Percentiles rank a stretch among this genome's conserved stretches.
These are phyloP conservation scores for Phialemonium atrogriseum DNA, from an alignment of 2,329 filamentous ascomycete genomes.

Conservation along the genomic window DNA sequence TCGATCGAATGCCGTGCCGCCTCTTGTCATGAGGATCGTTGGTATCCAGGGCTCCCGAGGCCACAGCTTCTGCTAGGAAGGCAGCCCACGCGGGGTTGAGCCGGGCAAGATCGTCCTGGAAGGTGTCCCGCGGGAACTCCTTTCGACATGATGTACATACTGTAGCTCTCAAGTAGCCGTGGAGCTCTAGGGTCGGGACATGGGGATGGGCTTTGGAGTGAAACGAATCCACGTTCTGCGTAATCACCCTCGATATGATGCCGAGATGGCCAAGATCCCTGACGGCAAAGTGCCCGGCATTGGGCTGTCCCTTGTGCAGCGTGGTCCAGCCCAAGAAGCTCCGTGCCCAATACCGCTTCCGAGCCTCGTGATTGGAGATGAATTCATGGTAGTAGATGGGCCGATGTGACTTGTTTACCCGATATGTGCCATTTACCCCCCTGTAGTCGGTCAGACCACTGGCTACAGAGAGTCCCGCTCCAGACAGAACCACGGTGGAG, in stretches of 20 bases:
- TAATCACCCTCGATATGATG: conserved; percentile 68
- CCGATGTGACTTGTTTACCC: conserved; percentile 79
- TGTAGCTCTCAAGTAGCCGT: conserved; percentile 78
- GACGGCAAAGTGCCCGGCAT: conserved; percentile 71
- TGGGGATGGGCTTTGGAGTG: conserved; percentile 69
- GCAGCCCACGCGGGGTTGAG: conserved; percentile 83
- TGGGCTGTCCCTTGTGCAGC: conserved; percentile 69
- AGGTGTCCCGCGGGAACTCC: conserved; percentile 61
- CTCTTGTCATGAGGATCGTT: conserved; percentile 65
- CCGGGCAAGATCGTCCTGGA: conserved; percentile 66
- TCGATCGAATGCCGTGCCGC: conserved; percentile 66
- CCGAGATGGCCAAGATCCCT: conserved; percentile 64
- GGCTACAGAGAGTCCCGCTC: conserved; percentile 87
- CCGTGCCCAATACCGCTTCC: conserved; percentile 92
- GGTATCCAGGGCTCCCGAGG: conserved; percentile 66
- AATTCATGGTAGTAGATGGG: conserved; percentile 96
- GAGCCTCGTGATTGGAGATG: conserved; percentile 66
- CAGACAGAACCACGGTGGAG: conserved; percentile 51
- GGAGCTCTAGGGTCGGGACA: conserved; percentile 72
- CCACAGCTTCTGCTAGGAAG: conserved; percentile 65
- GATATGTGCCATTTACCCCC: conserved; percentile 83
- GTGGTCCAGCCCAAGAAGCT: conserved; percentile 91
- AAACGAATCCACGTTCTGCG: conserved; percentile 96
- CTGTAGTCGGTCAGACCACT: conserved; percentile 91
- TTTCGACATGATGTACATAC: conserved; percentile 72